phyloP scores from a whole-genome alignment of 2,329 filamentous ascomycete species.

The Apiospora koreana region DNA sequence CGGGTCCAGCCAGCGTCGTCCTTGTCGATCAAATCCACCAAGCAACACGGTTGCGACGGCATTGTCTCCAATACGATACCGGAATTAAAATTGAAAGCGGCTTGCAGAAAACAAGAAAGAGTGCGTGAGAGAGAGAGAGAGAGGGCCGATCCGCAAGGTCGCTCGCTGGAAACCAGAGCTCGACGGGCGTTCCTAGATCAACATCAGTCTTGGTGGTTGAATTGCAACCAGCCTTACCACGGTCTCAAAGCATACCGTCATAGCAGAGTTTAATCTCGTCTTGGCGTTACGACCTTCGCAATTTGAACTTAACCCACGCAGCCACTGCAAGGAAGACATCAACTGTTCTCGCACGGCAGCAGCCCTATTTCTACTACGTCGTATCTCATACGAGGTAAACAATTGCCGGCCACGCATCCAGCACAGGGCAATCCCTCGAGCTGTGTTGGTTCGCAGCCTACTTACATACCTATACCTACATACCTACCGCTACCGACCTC shows the following conservation, averaged over 20 bases:
- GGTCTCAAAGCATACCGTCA: slow-evolving; percentile 7
- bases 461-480: too few relatives aligned
- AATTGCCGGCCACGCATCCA: background rate
- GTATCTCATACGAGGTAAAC: background rate
- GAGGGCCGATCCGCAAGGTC: background rate
- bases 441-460: background rate
- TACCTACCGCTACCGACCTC: too few relatives aligned
- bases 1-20: background rate
- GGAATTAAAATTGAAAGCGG: background rate
- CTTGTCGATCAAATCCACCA: slow-evolving; percentile 1
- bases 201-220: background rate
- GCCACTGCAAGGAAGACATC: slow-evolving; percentile 1
- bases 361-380: slow-evolving; percentile 5
- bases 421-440: background rate
- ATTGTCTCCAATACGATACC: background rate
- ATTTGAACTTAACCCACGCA: slow-evolving; percentile 2
- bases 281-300: slow-evolving; percentile 7
- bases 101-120: background rate
- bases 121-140: background rate
- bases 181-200: background rate
- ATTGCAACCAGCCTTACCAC: slow-evolving; percentile 2
- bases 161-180: background rate
- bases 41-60: background rate
- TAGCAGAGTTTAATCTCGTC: slow-evolving; percentile 3
- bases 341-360: slow-evolving; percentile 6